Conservation (phyloP, 2,329 filamentous ascomycete genomes). For the Fusarium sp. region DNA sequence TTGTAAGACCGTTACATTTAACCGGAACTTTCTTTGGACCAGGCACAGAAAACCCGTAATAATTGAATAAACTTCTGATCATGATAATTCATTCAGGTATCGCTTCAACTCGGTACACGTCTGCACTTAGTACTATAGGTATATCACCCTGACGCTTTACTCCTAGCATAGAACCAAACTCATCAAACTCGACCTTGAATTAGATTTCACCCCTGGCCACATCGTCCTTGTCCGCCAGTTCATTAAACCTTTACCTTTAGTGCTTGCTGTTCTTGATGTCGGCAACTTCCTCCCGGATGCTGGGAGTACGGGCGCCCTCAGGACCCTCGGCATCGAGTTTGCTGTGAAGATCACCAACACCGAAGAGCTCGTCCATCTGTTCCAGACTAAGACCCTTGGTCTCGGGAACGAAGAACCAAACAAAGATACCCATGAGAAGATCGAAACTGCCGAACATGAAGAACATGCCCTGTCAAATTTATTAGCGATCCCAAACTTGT, state of each 20-base stretch:
- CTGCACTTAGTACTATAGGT: conserved; percentile 1
- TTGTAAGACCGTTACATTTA: background rate
- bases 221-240: background rate
- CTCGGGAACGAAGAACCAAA: conserved; percentile 77
- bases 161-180: background rate
- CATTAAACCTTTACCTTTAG: background rate
- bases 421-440: conserved; percentile 73
- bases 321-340: conserved; percentile 51
- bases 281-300: conserved; percentile 46
- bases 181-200: background rate
- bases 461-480: conserved; percentile 66
- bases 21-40: background rate
- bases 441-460: conserved; percentile 77
- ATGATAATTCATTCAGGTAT: background rate
- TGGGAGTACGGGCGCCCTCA: conserved; percentile 44
- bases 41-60: background rate
- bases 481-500: conserved; percentile 12
- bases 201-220: background rate
- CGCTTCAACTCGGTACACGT: conserved; percentile 2
- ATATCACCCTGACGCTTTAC: background rate
- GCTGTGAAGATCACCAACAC: conserved; percentile 61
- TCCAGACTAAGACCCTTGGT: conserved; percentile 75
- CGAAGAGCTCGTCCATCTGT: conserved; percentile 76
- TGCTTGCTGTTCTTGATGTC: conserved; percentile 31
- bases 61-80: background rate